Evolutionary conservation across 306 rosid species (phyloP), one percentile per base, ranked within the genome.

Genomic region (Carpinus viminea): DNA sequence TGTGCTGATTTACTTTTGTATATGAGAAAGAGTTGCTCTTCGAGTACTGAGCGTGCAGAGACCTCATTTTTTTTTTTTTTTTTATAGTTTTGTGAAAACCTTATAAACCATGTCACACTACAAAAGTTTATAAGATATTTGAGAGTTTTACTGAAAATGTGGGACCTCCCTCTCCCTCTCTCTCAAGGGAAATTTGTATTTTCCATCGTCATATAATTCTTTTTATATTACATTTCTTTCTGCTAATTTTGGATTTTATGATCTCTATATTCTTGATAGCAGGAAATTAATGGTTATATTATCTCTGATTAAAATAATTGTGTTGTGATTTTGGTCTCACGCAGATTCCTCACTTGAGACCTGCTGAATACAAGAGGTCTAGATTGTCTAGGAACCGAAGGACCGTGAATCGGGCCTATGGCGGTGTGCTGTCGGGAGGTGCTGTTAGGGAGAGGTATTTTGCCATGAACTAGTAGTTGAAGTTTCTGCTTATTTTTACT

Each of bases 321-420:
- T 64, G 7, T 1, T 68, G 4, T 47, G 8, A 41, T 38, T 72
- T 66, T 43, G 5, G 68, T 64, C 10, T 41, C 28, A 10, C 80
- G 72, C 86, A 93, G 97, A 93, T 91, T 83, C 98, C 98, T 18
- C 96, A 93, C 70, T 84, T 93, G 86, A 91, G 98, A 84, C 97
- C 97, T 62, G 78, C 96, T 38, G 92, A 93, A 81, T 93, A 93
- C 85, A 93, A 89, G 85, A 86, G 97, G 77, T 88, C 94, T 34
- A 89, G 97, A 78, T 83, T 93, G 80, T 28, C 93, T 45, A 86
- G 97, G 83, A 93, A 91, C 79, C 96, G 92, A 9, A 38, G 97
- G 69, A 93, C 97, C 8, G 97, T 93, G 9, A 93, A 93, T 79
- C 85, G 97, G 0, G 90, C 97, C 12, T 81, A 93, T 76, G 97